phyloP scores from a whole-genome alignment of 1,284 basidiomycete species.

The Hemileia vastatrix region DNA sequence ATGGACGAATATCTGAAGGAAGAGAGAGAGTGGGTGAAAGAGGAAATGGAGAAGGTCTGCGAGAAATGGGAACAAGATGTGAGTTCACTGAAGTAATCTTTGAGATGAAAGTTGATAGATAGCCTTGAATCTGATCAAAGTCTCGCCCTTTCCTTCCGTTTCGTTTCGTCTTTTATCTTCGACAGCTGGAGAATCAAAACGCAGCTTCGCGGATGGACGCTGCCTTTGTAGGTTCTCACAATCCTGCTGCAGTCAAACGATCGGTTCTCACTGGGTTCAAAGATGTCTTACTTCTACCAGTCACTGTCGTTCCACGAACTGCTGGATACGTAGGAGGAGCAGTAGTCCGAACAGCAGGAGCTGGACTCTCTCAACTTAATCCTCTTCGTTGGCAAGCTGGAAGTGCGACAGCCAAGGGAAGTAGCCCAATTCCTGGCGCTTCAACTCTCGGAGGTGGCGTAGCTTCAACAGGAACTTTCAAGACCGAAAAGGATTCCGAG shows the following conservation, averaged over 20 bases:
- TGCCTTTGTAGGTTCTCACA: conserved; percentile 67
- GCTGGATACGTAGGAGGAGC: conserved; percentile 53
- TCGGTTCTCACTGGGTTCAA: conserved; percentile 87
- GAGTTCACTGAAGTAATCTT: background rate
- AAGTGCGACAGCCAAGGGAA: conserved; percentile 5
- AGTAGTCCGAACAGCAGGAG: conserved; percentile 56
- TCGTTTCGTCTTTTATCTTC: background rate
- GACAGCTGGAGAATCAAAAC: no score
- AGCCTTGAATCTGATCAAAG: conserved; percentile 15
- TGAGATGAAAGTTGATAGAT: background rate
- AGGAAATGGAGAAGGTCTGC: conserved; percentile 63
- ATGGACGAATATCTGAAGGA: conserved; percentile 96
- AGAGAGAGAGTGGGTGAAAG: conserved; percentile 73
- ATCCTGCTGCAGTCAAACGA: conserved; percentile 82
- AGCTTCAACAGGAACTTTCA: conserved; percentile 66
- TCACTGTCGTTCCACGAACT: conserved; percentile 87
- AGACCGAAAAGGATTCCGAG: conserved; percentile 5
- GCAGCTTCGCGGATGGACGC: conserved; percentile 41
- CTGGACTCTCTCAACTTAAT: conserved; percentile 47
- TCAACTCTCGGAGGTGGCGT: conserved; percentile 61
- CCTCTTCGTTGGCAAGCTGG: conserved; percentile 59
- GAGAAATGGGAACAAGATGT: conserved; percentile 68
- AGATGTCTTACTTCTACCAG: conserved; percentile 76
- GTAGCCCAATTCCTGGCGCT: background rate
- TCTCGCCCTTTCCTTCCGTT: conserved; percentile 23